Percentiles rank a stretch among this genome's conserved stretches.
Conservation (phyloP, 441 rosid species). For the Mallotus repandus region DNA sequence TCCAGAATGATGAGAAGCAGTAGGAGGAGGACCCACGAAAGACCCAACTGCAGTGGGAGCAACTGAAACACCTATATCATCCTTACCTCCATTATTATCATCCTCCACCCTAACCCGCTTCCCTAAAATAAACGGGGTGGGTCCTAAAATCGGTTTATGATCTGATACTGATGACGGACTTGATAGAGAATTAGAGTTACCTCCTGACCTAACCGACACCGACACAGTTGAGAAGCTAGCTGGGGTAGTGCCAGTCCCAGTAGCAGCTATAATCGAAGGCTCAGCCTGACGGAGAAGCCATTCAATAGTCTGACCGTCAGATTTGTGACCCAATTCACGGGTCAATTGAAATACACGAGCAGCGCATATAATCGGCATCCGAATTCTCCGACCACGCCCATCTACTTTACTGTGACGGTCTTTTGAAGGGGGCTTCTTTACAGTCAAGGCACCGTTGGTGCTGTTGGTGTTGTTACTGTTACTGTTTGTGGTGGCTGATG, state of each 20-base stretch:
- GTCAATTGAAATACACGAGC: constrained; percentile 93
- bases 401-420: constrained; percentile 96
- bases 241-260: constrained; percentile 92
- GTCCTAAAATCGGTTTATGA: constrained; percentile 63
- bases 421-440: constrained; percentile 85
- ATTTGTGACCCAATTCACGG: constrained; percentile 89
- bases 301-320: constrained; percentile 94
- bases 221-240: constrained; percentile 82
- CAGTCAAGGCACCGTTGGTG: constrained; percentile 45
- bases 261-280: constrained; percentile 92
- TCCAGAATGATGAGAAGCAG: constrained; percentile 23
- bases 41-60: constrained; percentile 43
- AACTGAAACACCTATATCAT: constrained; percentile 41
- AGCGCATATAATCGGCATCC: constrained; percentile 96
- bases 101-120: constrained; percentile 71
- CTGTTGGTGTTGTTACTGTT: constrained; percentile 30
- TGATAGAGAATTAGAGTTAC: constrained; percentile 42
- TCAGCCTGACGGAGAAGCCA: constrained; percentile 98
- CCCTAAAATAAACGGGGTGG: constrained; percentile 76
- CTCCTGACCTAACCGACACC: constrained; percentile 53
- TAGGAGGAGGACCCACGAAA: constrained; percentile 39
- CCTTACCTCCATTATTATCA: constrained; percentile 34
- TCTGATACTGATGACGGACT: constrained; percentile 41
- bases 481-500: constrained; percentile 18
- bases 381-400: constrained; percentile 87